Evolutionary conservation across 768 basidiomycete genomes (phyloP).

Genomic region (Leucosporidium scottii): DNA sequence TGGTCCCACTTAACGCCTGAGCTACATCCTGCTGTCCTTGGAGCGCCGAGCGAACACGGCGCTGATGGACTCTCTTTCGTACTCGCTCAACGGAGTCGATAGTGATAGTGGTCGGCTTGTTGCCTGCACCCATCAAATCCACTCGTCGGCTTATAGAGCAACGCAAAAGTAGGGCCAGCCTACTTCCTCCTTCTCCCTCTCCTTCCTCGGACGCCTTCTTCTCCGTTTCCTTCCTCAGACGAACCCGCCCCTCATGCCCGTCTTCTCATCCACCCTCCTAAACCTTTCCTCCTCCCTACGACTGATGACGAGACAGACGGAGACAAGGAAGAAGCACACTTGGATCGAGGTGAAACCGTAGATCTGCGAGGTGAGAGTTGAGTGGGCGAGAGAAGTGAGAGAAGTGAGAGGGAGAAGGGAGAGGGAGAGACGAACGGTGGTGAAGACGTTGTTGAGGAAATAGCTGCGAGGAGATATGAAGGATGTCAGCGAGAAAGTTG

Average conservation of each 20-base stretch:
- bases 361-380: slow-evolving; percentile 3
- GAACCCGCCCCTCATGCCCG: not conserved
- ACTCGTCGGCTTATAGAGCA: no score
- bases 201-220: not conserved
- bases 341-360: slow-evolving; percentile 28
- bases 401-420: no score
- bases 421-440: slow-evolving; percentile 1
- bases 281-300: slow-evolving; percentile 24
- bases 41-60: no score
- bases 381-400: no score
- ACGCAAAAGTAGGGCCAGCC: no score
- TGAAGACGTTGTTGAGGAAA: slow-evolving; percentile 31
- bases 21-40: no score
- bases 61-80: no score
- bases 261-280: slow-evolving; percentile 23
- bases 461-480: not conserved
- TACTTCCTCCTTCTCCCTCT: no score
- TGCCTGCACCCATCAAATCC: no score
- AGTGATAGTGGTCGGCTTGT: no score
- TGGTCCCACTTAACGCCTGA: no score
- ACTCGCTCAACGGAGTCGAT: no score
- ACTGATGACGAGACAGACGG: slow-evolving; percentile 23
- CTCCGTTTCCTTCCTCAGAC: not conserved
- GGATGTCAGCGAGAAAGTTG: not conserved
- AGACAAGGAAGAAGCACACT: slow-evolving; percentile 22